Base-by-base conservation (phyloP, 169 alveolate genomes). In the Babesia caballi region DNA sequence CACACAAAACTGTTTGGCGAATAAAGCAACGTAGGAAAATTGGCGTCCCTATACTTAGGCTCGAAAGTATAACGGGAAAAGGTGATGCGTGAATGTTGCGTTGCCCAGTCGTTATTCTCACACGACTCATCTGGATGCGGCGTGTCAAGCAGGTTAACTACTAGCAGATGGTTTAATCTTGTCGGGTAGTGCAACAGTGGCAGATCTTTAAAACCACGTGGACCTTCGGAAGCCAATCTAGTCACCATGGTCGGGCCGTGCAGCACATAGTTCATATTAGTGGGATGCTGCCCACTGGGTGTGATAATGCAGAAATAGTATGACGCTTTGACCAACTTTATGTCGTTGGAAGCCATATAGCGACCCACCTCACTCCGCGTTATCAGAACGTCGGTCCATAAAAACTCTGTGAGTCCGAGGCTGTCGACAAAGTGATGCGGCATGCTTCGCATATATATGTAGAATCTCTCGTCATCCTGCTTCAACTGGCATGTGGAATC, bases 331-430 rank as follows among this genome's bases (percentile, higher is more conserved):
- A 4, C 28, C 49, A 0, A 0, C 2, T 0, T 1, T 56, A 15
- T 56, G 30, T 44, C 30, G 1, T 56, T 32, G 6, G 27, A 12
- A 3, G 27, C 44, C 49, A 56, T 3, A 12, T 15, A 27, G 32
- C 66, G 66, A 17, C 66, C 66, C 2, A 17, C 7, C 14, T 46
- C 66, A 35, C 30, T 56, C 49, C 73, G 59, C 12, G 30, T 30
- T 28, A 78, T 52, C 47, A 28, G 15, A n/a, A 78, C 66, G 11
- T 74, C 27, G 9, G 49, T 4, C 83, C 81, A 78, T 0, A 70
- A 15, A 30, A 69, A 4, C 0, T 58, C 35, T 9, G 23, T 47
- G 1, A 40, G 14, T 23, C 69, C 71, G 19, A 21, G 36, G n/a
- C 56, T 49, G 19, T 56, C 69, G 21, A 21, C 47, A 8, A 14